A percentile compares a stretch with the other conserved stretches of the same genome.
phyloP scores from a whole-genome alignment of 306 rosid genomes.

The Prosopis cineraria region DNA sequence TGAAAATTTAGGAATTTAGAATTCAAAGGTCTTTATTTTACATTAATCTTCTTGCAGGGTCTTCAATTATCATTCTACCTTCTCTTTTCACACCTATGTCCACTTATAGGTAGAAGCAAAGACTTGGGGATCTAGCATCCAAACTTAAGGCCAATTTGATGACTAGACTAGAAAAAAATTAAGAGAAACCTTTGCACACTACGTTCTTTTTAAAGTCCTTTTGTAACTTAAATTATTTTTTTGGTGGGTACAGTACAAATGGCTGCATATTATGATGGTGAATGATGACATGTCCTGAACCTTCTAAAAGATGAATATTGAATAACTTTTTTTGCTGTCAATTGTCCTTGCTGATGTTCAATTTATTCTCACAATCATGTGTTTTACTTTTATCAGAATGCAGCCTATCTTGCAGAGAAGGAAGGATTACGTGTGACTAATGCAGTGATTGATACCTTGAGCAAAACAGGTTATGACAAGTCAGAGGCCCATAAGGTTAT shows the following conservation, averaged over 20 bases:
- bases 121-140: no score
- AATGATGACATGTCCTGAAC: slow-evolving; percentile 3
- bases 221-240: no score
- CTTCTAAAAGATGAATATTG: neutral
- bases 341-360: slow-evolving; percentile 12
- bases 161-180: no score
- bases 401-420: slow-evolving; percentile 69
- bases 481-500: slow-evolving; percentile 54
- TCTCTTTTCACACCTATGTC: no score
- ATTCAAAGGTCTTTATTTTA: no score
- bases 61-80: no score
- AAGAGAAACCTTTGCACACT: no score
- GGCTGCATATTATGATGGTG: neutral
- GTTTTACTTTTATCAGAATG: slow-evolving; percentile 60
- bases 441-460: slow-evolving; percentile 57
- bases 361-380: slow-evolving; percentile 28
- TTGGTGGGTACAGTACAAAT: neutral
- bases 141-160: no score
- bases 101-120: no score
- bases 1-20: no score
- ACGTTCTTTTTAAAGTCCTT: no score
- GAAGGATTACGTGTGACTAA: slow-evolving; percentile 56
- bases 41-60: no score
- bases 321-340: neutral
- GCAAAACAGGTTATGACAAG: slow-evolving; percentile 69